Evolutionary conservation across 2,329 filamentous ascomycete genomes (phyloP), one percentile per base, ranked within the genome.

Genomic region (Aureobasidium sp.): DNA sequence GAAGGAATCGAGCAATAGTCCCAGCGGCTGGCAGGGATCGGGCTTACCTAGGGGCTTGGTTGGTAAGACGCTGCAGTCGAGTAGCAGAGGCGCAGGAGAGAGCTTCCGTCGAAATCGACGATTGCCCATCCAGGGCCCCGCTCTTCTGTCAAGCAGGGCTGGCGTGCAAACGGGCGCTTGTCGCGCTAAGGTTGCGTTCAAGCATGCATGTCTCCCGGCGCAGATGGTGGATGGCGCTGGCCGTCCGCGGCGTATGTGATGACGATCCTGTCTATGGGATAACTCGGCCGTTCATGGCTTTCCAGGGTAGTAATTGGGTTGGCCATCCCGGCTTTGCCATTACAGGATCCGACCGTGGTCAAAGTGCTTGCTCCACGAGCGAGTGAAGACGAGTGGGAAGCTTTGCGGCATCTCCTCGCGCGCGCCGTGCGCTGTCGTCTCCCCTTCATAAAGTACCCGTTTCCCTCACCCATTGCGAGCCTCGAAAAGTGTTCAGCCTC

Each of bases 141-240:
- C 54, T 57, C 13, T 40, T 31, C n/a, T 40, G 54, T 47, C 57
- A 60, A 25, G 29, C 58, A 53, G 58, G 58, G 58, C 49, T 50
- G 47, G 47, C 25, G 27, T 43, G 31, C 4, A 21, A 54, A 60
- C 58, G 47, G 58, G 40, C 49, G 31, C 47, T 53, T 60, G 47
- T 60, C 21, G 58, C 58, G 58, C 54, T 60, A 60, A 60, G 58
- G 58, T 60, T 60, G 46, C 40, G 47, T 60, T 60, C 57, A 60
- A 51, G 46, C 57, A 60, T 60, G 57, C 57, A 60, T 50, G 58
- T 43, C 25, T 60, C 47, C 58, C 38, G 49, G 47, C 47, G 58
- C 47, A 54, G 47, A 60, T 37, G 46, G 17, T 51, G 27, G 37
- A 51, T 45, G 38, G 53, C 51, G 51, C 51, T 40, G 38, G 35